phyloP scores from a whole-genome alignment of 169 alveolate genomes.

The Cryptosporidium meleagridis region DNA sequence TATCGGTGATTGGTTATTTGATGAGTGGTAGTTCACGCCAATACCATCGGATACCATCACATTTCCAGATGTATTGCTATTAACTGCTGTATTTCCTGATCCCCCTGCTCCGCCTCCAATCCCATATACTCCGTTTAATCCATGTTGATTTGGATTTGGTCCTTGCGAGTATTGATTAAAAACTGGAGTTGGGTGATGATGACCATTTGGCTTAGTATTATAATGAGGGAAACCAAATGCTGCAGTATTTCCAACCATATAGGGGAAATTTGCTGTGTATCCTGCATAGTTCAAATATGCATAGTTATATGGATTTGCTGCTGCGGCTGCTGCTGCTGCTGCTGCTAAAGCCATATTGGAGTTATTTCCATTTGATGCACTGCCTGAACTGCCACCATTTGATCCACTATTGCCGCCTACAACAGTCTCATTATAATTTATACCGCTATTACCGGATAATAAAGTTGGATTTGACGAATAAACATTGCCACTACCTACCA shows the following conservation, averaged over 20 bases:
- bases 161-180: conserved; percentile 59
- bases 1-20: conserved; percentile 37
- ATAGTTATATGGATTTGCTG: conserved; percentile 58
- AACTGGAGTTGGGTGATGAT: conserved; percentile 48
- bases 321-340: conserved; percentile 67
- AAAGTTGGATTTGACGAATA: conserved; percentile 12
- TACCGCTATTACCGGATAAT: conserved; percentile 1
- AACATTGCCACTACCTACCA: conserved; percentile 1
- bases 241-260: conserved; percentile 70
- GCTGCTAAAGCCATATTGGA: conserved; percentile 56
- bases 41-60: neutral
- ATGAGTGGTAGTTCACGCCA: neutral
- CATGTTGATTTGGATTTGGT: conserved; percentile 13
- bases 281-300: conserved; percentile 74
- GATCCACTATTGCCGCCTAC: neutral
- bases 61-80: neutral
- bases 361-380: neutral
- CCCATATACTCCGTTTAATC: conserved; percentile 17
- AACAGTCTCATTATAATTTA: conserved; percentile 1
- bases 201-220: conserved; percentile 32
- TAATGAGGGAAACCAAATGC: conserved; percentile 71
- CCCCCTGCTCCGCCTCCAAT: neutral
- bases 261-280: conserved; percentile 57
- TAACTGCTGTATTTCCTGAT: neutral
- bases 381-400: neutral